Base-by-base conservation (phyloP, 2,329 filamentous ascomycete species). In the Metarhizium sp. region DNA sequence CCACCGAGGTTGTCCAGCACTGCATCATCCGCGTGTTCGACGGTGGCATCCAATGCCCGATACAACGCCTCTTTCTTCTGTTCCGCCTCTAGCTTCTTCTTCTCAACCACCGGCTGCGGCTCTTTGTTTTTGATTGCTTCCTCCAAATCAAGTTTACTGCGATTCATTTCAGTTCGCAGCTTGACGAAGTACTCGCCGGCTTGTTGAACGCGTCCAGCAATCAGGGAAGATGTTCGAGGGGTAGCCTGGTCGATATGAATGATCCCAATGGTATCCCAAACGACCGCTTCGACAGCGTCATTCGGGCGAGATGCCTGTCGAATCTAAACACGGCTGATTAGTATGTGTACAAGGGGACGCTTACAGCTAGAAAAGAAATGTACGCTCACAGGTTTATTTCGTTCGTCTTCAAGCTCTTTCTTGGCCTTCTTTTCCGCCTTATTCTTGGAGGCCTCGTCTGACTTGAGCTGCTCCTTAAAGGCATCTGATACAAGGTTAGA, bases 1-100 rank as follows among this genome's bases (percentile, higher is more conserved):
- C 75, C 75, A 8, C 81, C 80, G 40, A 85, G 70, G 54, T 83
- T 82, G 60, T 80, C 77, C 43, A 85, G 66, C 14, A 83, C 78
- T 25, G 75, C 73, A 48, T 75, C 73, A 63, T 83, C 79, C 13
- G 80, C 81, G 66, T 76, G 76, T 29, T 75, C 72, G 52, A 80
- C 73, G 1, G 78, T 79, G 11, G 78, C 74, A 58, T 83, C 75
- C 50, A 84, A 70, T 2, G 78, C 77, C 53, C 73, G 67, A 59
- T 73, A 76, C 5, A 85, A 69, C 4, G 75, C 70, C 43, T 78
- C 73, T 56, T 77, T 75, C 60, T 76, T 77, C 53, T 67, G 63
- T 3, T 73, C 71, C 6, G 76, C 70, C 8, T 70, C 68, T 7
- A 69, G 66, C 59, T 73, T 76, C 16, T 77, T 62, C 47, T 64